These are phyloP conservation scores for Glycine latifolia DNA, from an alignment of 306 rosid genomes.

Conservation along the genomic window DNA sequence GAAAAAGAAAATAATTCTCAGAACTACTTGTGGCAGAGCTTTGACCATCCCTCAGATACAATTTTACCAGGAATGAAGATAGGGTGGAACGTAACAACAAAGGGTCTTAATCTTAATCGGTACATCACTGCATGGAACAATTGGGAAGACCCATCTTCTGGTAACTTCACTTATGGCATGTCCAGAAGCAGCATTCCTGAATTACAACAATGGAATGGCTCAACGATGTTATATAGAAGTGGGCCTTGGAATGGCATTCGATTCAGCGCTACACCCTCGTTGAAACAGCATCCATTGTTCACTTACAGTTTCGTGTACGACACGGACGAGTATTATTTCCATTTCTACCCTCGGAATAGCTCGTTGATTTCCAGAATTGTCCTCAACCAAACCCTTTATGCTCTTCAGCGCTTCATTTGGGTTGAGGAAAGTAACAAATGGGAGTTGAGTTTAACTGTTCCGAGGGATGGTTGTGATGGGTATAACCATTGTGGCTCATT, in stretches of 20 bases:
- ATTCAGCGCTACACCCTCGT: neutral
- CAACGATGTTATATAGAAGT: neutral
- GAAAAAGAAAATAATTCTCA: too few species aligned
- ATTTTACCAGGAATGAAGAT: too few species aligned
- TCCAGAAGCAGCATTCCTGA: slow-evolving; percentile 25
- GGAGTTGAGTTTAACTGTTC: slow-evolving; percentile 30
- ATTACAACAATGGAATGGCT: slow-evolving; percentile 46
- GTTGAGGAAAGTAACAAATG: slow-evolving; percentile 17
- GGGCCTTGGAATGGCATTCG: neutral
- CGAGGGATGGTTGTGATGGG: slow-evolving; percentile 53
- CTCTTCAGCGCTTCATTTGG: slow-evolving; percentile 41
- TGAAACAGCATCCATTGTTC: slow-evolving; percentile 20
- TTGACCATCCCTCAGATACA: too few species aligned
- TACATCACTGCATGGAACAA: too few species aligned
- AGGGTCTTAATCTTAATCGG: too few species aligned
- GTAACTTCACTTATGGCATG: slow-evolving; percentile 44
- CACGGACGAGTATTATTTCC: slow-evolving; percentile 50
- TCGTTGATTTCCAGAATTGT: slow-evolving; percentile 28
- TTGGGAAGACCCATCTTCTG: slow-evolving; percentile 1
- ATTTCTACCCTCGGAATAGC: slow-evolving; percentile 6
- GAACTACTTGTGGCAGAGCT: neutral
- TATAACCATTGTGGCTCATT: slow-evolving; percentile 54
- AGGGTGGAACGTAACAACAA: too few species aligned
- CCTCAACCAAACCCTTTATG: slow-evolving; percentile 43
- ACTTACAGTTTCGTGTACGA: slow-evolving; percentile 20